Conservation (phyloP, 331 rosid genomes). For the Pyracantha coccinea region DNA sequence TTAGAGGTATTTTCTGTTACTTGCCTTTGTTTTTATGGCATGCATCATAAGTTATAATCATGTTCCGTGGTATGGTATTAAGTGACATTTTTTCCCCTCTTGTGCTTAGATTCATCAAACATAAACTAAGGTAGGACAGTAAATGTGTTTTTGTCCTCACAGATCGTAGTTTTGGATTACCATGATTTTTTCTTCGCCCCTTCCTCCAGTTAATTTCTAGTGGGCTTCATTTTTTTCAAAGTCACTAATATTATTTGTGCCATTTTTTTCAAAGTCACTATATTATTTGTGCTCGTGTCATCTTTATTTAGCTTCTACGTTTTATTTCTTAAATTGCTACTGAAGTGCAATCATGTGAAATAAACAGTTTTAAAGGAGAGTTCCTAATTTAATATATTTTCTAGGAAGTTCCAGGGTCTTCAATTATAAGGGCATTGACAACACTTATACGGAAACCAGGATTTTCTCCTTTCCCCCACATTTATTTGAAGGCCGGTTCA, state of each 20-base stretch:
- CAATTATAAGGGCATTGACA: slow-evolving; percentile 46
- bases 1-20: slow-evolving; percentile 45
- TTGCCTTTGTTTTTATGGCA: background rate
- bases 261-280: too few species aligned
- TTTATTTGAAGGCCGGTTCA: slow-evolving; percentile 80
- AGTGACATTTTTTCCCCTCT: background rate
- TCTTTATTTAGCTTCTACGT: background rate
- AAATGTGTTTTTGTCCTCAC: background rate
- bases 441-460: slow-evolving; percentile 45
- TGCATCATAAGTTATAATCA: background rate
- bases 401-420: slow-evolving; percentile 67
- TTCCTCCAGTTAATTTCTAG: background rate
- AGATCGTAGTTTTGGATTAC: background rate
- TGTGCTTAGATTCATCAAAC: background rate
- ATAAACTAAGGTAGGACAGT: background rate
- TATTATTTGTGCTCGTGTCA: background rate
- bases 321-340: background rate
- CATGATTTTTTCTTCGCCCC: background rate
- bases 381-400: slow-evolving; percentile 20
- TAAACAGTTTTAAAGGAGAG: background rate
- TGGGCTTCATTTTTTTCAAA: background rate
- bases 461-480: slow-evolving; percentile 41
- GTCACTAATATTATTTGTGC: too few species aligned
- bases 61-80: slow-evolving; percentile 1
- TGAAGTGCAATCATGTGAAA: background rate